phyloP scores from a whole-genome alignment of 768 basidiomycete species.

The Leccinum subgranulosum region DNA sequence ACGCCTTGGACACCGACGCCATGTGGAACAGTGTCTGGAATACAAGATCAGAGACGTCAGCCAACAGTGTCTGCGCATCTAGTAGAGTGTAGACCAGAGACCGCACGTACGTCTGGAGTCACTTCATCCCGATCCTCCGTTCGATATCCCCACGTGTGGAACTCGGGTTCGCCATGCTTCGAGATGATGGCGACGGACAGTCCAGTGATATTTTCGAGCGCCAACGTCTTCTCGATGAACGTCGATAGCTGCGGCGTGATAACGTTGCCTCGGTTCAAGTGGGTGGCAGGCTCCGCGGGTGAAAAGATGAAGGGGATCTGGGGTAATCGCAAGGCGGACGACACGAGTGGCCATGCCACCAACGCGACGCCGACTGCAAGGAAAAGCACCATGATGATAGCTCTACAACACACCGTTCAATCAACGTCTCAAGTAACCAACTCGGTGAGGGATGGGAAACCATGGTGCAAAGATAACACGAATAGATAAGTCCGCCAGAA shows the following conservation, averaged over 20 bases:
- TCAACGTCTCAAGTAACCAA: not conserved
- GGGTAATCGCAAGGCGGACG: not conserved
- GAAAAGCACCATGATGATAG: slow-evolving; percentile 4
- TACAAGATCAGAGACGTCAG: not conserved
- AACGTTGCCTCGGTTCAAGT: not conserved
- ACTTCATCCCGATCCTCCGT: slow-evolving; percentile 34
- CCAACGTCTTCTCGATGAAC: slow-evolving; percentile 18
- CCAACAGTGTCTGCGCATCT: not conserved
- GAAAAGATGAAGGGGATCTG: not conserved
- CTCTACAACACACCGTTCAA: not conserved
- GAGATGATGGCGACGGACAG: slow-evolving; percentile 29
- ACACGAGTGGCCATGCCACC: not conserved
- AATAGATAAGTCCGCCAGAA: not conserved
- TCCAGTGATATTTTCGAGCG: slow-evolving; percentile 27
- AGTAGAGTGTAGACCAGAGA: not conserved
- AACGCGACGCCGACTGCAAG: slow-evolving; percentile 9
- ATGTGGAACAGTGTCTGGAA: slow-evolving; percentile 35
- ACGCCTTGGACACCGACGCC: slow-evolving; percentile 39
- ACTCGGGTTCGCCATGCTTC: slow-evolving; percentile 27
- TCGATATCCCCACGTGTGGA: slow-evolving; percentile 33
- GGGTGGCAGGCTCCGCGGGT: not conserved
- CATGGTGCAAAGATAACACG: not conserved
- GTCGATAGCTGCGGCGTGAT: slow-evolving; percentile 18
- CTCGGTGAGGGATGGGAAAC: not conserved
- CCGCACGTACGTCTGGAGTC: slow-evolving; percentile 28